Conservation (phyloP, 257 asterid genomes). For the Gentiana dahurica region DNA sequence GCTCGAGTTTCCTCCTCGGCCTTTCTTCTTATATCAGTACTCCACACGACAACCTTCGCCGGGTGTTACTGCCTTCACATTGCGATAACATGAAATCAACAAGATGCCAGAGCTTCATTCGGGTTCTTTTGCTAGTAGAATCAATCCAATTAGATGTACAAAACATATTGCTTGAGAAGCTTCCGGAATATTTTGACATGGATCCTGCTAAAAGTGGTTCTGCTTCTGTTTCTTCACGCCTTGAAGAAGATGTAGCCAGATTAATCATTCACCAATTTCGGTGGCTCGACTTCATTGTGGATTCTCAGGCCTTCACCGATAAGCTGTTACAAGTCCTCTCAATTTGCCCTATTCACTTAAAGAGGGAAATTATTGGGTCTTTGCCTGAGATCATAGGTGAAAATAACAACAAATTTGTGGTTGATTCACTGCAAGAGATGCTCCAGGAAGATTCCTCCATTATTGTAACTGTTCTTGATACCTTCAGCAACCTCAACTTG, state of each 20-base stretch:
- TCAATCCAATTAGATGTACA: constrained; percentile 61
- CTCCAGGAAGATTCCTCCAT: constrained; percentile 75
- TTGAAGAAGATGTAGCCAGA: constrained; percentile 68
- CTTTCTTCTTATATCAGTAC: constrained; percentile 38
- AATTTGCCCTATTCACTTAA: constrained; percentile 63
- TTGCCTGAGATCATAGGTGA: constrained; percentile 76
- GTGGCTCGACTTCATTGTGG: constrained; percentile 84
- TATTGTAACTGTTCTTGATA: constrained; percentile 69
- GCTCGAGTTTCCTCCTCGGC: constrained; percentile 47
- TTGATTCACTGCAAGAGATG: constrained; percentile 67
- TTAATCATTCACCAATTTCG: constrained; percentile 66
- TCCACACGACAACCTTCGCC: constrained; percentile 40
- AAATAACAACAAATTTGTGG: constrained; percentile 47
- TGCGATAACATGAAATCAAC: constrained; percentile 44
- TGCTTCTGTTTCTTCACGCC: constrained; percentile 28
- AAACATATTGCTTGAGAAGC: constrained; percentile 66
- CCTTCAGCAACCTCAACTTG: constrained; percentile 73
- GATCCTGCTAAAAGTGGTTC: constrained; percentile 19
- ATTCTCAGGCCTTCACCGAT: constrained; percentile 57
- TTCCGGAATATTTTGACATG: constrained; percentile 68
- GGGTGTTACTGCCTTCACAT: constrained; percentile 63
- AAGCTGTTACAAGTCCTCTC: constrained; percentile 62
- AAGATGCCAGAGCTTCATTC: constrained; percentile 49
- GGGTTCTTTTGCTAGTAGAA: constrained; percentile 51
- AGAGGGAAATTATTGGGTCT: constrained; percentile 78